A percentile compares a stretch with the other conserved stretches of the same genome.
phyloP scores from a whole-genome alignment of 768 basidiomycete species.

The Phanerodontia chrysosporium region DNA sequence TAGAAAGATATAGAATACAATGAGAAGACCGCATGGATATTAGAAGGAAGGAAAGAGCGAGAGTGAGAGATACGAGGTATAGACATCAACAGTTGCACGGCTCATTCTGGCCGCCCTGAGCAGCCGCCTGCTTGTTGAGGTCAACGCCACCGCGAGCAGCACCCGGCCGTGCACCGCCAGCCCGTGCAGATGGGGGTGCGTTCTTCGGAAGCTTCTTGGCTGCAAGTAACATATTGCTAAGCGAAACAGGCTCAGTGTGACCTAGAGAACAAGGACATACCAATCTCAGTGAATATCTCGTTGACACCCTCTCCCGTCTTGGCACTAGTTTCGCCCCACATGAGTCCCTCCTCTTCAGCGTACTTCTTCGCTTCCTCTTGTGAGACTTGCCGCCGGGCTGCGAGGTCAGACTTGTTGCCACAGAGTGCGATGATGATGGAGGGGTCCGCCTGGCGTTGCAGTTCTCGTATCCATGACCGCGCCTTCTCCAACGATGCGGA shows the following conservation, averaged over 20 bases:
- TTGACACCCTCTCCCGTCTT: conserved; percentile 85
- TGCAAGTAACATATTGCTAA: conserved; percentile 26
- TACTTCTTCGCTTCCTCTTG: conserved; percentile 90
- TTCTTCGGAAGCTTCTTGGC: conserved; percentile 89
- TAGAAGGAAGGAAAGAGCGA: conserved; percentile 5
- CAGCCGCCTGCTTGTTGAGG: conserved; percentile 64
- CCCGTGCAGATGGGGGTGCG: conserved; percentile 61
- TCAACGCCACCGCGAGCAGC: conserved; percentile 64
- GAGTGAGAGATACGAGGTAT: conserved; percentile 11
- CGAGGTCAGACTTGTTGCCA: conserved; percentile 91
- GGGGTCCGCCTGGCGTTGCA: conserved; percentile 96
- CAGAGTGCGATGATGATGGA: conserved; percentile 94
- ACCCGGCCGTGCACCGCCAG: conserved; percentile 48
- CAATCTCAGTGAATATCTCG: conserved; percentile 83
- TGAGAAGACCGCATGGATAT: conserved; percentile 32
- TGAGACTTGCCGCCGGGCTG: conserved; percentile 78
- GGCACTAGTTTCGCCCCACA: conserved; percentile 91
- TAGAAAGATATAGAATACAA: conserved; percentile 31
- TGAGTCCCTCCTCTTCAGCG: conserved; percentile 85
- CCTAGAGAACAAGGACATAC: conserved; percentile 31
- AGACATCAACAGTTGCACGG: conserved; percentile 68
- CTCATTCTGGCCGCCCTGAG: conserved; percentile 52
- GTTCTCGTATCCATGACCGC: conserved; percentile 91
- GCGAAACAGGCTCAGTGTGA: neutral
- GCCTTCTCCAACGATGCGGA: conserved; percentile 91